phyloP scores from a whole-genome alignment of 225 moss, liverwort and hornwort species.

The Thuidium tamariscinum region DNA sequence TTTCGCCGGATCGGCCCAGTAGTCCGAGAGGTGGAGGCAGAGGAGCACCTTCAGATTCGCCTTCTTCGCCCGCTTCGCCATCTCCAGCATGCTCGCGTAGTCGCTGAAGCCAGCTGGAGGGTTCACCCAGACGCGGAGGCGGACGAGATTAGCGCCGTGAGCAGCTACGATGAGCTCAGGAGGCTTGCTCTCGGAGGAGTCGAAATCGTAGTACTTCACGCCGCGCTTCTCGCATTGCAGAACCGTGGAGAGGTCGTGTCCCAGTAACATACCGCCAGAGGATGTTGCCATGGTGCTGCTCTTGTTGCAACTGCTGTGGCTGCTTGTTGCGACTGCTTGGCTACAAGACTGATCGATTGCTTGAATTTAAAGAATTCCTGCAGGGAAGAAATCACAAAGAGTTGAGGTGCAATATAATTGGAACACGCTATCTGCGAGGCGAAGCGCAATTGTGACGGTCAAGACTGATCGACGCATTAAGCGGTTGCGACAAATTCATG shows the following conservation, averaged over 20 bases:
- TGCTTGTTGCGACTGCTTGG: neutral
- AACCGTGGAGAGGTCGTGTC: slow-evolving; percentile 51
- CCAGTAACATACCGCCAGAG: slow-evolving; percentile 22
- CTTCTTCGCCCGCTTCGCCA: slow-evolving; percentile 30
- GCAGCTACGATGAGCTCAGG: slow-evolving; percentile 36
- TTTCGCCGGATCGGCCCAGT: slow-evolving; percentile 48
- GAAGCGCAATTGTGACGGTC: neutral
- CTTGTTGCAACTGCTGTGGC: neutral
- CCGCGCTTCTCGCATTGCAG: slow-evolving; percentile 45
- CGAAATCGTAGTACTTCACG: slow-evolving; percentile 37
- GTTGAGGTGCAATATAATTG: neutral
- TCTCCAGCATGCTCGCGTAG: slow-evolving; percentile 29
- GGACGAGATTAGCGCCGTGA: slow-evolving; percentile 43
- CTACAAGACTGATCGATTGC: neutral
- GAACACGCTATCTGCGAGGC: neutral
- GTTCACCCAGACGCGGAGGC: slow-evolving; percentile 48
- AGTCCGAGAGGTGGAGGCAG: slow-evolving; percentile 49
- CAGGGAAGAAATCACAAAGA: neutral
- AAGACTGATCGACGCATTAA: neutral
- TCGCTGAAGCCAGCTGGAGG: slow-evolving; percentile 44
- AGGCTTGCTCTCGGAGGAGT: slow-evolving; percentile 8
- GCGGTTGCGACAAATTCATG: neutral
- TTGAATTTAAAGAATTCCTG: neutral
- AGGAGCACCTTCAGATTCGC: slow-evolving; percentile 37
- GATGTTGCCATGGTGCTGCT: slow-evolving; percentile 5